These are phyloP conservation scores for Drosera spatulata DNA, from an alignment of 179 eudicot genomes.

Conservation along the genomic window DNA sequence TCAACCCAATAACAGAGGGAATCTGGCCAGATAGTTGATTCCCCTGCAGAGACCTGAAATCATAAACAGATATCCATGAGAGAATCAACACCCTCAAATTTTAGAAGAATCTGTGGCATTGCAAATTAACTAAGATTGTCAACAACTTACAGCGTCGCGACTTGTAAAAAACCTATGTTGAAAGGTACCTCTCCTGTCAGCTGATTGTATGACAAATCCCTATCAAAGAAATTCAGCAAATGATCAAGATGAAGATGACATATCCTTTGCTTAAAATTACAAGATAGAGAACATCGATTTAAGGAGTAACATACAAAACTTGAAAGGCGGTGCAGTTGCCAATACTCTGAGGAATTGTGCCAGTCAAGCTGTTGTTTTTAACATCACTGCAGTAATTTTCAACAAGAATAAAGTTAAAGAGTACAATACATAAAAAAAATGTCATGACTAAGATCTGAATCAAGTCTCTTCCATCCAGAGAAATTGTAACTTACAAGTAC, in stretches of 20 bases:
- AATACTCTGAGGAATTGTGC: constrained; percentile 66
- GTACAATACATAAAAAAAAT: no score
- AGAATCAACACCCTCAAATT: background rate
- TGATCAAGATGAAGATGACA: background rate
- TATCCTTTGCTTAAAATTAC: background rate
- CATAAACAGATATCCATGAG: background rate
- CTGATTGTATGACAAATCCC: constrained; percentile 94
- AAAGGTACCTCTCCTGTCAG: constrained; percentile 91
- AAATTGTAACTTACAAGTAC: no score
- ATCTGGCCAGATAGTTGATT: constrained; percentile 72
- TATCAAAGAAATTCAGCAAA: constrained; percentile 10
- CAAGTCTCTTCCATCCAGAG: no score
- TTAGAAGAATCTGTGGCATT: no score
- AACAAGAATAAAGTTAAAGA: no score
- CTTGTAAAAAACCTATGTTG: constrained; percentile 95
- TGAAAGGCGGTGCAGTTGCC: constrained; percentile 98
- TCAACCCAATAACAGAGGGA: constrained; percentile 90
- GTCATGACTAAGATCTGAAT: no score
- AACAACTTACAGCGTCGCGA: constrained; percentile 3
- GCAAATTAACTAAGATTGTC: no score
- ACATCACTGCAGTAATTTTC: constrained; percentile 55
- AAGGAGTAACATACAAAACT: constrained; percentile 61
- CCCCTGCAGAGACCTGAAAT: constrained; percentile 74
- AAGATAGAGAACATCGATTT: background rate
- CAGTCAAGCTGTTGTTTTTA: constrained; percentile 91